Conservation (phyloP, 768 basidiomycete genomes). For the Mycena vulgaris region DNA sequence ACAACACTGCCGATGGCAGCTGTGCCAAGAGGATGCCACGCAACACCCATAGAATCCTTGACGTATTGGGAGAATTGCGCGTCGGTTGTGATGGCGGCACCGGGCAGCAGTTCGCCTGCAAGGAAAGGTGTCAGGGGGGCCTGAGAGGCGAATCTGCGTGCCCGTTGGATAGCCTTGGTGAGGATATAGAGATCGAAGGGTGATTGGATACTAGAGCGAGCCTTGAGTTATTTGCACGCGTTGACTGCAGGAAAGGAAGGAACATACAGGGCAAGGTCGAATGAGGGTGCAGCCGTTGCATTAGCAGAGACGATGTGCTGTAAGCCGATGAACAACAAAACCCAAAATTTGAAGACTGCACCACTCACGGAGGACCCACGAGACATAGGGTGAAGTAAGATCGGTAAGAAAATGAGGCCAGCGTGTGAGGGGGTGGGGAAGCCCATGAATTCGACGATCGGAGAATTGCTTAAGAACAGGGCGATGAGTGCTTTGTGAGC, state of each 20-base stretch:
- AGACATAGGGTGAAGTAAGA: constrained; percentile 20
- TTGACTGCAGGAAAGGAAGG: not conserved
- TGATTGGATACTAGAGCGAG: constrained; percentile 9
- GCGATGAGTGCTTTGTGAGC: constrained; percentile 10
- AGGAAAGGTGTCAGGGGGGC: not conserved
- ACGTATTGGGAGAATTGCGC: not conserved
- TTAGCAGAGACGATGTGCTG: constrained; percentile 21
- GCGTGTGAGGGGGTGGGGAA: constrained; percentile 15
- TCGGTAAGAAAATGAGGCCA: constrained; percentile 20
- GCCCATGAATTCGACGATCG: constrained; percentile 18
- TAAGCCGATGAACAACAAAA: constrained; percentile 2
- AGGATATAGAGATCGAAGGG: constrained; percentile 21
- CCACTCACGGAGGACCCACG: constrained; percentile 12
- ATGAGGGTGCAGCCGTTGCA: not conserved
- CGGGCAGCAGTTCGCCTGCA: no score
- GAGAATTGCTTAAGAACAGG: not conserved
- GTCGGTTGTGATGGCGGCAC: no score
- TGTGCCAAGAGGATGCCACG: constrained; percentile 13
- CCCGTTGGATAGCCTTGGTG: constrained; percentile 4
- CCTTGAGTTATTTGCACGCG: not conserved
- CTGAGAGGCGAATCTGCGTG: constrained; percentile 1
- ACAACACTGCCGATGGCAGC: constrained; percentile 15
- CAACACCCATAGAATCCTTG: not conserved
- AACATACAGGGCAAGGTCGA: constrained; percentile 22
- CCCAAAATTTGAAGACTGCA: not conserved